These are phyloP conservation scores for Aphanomyces cochlioides DNA, from an alignment of 352 stramenopile species.

Conservation along the genomic window DNA sequence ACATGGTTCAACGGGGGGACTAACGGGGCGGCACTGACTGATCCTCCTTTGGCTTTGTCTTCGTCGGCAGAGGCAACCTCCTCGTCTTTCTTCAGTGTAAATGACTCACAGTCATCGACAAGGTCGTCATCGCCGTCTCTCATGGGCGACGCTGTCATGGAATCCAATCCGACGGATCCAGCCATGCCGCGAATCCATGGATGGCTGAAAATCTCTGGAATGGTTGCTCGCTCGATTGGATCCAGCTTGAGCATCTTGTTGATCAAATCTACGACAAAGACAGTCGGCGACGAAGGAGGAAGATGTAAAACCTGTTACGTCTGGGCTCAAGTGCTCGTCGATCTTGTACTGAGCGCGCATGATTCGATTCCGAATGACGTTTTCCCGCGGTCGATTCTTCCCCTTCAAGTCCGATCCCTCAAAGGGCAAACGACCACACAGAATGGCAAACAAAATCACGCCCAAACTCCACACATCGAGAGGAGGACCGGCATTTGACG, in stretches of 20 bases:
- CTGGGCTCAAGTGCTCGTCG: slow-evolving; percentile 63
- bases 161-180: slow-evolving; percentile 13
- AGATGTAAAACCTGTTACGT: slow-evolving; percentile 41
- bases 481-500: slow-evolving; percentile 74
- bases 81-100: slow-evolving; percentile 26
- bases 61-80: slow-evolving; percentile 4
- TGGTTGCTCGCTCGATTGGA: slow-evolving; percentile 71
- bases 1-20: slow-evolving; percentile 14
- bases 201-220: slow-evolving; percentile 83
- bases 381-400: slow-evolving; percentile 68
- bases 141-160: slow-evolving; percentile 14
- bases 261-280: slow-evolving; percentile 51
- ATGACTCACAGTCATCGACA: slow-evolving; percentile 19
- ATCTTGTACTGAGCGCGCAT: slow-evolving; percentile 84
- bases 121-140: slow-evolving; percentile 26
- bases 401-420: slow-evolving; percentile 74
- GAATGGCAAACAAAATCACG: slow-evolving; percentile 82
- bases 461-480: slow-evolving; percentile 89
- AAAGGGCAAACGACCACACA: slow-evolving; percentile 79
- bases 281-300: background rate
- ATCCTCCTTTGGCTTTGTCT: background rate
- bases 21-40: background rate
- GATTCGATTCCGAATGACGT: slow-evolving; percentile 82
- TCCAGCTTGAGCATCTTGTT: slow-evolving; percentile 76
- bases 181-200: slow-evolving; percentile 57